Conservation (phyloP, 352 stramenopile species). For the Pythium vanterpoolii region DNA sequence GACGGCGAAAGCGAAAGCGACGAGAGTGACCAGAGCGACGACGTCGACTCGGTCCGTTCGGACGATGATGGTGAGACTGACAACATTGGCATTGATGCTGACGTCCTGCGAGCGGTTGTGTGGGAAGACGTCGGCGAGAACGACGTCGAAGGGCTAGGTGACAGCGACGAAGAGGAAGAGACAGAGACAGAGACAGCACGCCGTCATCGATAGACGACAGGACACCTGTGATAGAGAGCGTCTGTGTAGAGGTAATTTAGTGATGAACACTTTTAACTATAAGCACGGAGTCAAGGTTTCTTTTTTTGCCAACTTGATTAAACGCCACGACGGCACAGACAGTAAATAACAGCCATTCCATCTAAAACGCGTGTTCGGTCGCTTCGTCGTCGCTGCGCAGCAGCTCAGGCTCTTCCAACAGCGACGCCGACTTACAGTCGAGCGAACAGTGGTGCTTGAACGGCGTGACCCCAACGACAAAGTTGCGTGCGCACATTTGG, state of each 20-base stretch:
- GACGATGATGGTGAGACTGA: conserved; percentile 19
- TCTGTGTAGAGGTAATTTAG: not conserved
- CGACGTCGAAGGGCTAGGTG: conserved; percentile 10
- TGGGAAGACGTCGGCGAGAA: not conserved
- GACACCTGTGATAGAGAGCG: too few relatives aligned
- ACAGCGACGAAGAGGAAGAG: conserved; percentile 13
- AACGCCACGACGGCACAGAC: too few relatives aligned
- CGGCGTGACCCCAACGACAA: conserved; percentile 45
- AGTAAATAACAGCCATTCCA: not conserved
- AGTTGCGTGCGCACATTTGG: conserved; percentile 57
- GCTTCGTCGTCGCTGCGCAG: conserved; percentile 7
- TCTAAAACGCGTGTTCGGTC: not conserved
- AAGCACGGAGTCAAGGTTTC: too few relatives aligned
- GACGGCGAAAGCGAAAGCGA: conserved; percentile 2
- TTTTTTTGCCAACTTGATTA: too few relatives aligned
- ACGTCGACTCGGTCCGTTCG: not conserved
- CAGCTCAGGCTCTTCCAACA: conserved; percentile 31
- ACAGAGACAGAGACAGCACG: not conserved
- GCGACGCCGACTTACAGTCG: conserved; percentile 73
- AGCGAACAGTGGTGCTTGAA: conserved; percentile 67
- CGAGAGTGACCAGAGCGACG: conserved; percentile 8
- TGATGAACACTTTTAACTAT: too few relatives aligned
- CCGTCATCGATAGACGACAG: not conserved
- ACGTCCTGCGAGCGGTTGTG: not conserved
- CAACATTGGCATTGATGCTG: not conserved